Evolutionary conservation across 1,284 basidiomycete species (phyloP).

Genomic region (Apiotrichum brassicae): DNA sequence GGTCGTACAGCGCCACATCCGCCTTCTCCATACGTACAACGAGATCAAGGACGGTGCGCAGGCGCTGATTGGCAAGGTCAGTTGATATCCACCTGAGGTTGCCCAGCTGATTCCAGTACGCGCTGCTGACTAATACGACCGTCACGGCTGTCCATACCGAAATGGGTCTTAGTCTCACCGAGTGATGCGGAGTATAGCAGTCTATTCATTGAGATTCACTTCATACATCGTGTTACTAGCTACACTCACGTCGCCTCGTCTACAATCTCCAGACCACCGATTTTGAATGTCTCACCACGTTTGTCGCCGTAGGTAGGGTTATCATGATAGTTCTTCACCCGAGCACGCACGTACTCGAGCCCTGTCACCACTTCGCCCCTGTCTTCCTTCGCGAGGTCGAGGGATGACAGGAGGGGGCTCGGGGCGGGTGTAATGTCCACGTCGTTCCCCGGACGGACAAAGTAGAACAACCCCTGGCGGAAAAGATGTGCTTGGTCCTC

Average conservation of each 20-base stretch:
- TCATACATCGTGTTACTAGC: no score
- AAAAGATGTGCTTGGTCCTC: constrained; percentile 28
- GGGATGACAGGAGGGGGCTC: constrained; percentile 21
- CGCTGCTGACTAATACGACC: constrained; percentile 30
- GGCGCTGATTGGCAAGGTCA: constrained; percentile 38
- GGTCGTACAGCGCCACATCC: constrained; percentile 37
- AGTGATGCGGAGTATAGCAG: constrained; percentile 13
- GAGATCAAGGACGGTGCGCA: constrained; percentile 47
- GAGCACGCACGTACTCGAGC: constrained; percentile 10
- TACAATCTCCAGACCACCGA: constrained; percentile 13
- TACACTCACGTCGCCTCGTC: constrained; percentile 11
- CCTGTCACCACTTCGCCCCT: constrained; percentile 11
- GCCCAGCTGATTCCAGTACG: constrained; percentile 27
- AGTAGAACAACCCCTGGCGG: constrained; percentile 32
- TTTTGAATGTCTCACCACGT: constrained; percentile 8
- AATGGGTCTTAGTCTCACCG: constrained; percentile 35
- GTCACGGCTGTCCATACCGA: constrained; percentile 38
- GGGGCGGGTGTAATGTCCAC: constrained; percentile 25
- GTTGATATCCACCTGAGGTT: constrained; percentile 6
- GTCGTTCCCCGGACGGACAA: constrained; percentile 30
- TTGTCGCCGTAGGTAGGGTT: background rate
- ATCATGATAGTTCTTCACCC: constrained; percentile 14
- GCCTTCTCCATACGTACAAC: constrained; percentile 44
- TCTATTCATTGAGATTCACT: no score
- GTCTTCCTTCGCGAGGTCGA: constrained; percentile 17